phyloP scores from a whole-genome alignment of 2,329 filamentous ascomycete genomes.

The Cercospora janseana region DNA sequence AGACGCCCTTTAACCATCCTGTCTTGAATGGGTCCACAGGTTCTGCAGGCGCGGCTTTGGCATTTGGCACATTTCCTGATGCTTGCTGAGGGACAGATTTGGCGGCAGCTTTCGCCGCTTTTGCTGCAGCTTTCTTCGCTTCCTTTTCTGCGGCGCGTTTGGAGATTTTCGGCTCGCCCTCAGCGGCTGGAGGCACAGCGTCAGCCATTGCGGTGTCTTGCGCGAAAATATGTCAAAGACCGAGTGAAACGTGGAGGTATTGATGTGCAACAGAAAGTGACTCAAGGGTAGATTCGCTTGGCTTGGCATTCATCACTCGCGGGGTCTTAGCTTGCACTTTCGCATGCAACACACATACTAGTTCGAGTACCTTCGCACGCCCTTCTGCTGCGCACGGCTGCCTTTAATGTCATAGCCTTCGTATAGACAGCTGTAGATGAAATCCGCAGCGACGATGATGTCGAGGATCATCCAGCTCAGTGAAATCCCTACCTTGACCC shows the following conservation, averaged over 20 bases:
- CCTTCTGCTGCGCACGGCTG: conserved; percentile 3
- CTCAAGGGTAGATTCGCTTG: conserved; percentile 3
- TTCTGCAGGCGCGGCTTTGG: conserved; percentile 35
- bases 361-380: neutral
- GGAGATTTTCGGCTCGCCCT: conserved; percentile 40
- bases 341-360: neutral
- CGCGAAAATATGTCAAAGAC: neutral
- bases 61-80: conserved; percentile 18
- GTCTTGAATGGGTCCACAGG: conserved; percentile 50
- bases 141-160: conserved; percentile 52
- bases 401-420: conserved; percentile 5
- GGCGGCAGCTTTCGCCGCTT: conserved; percentile 44
- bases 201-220: conserved; percentile 32
- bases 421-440: no score
- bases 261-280: conserved; percentile 8
- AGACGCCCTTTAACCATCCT: conserved; percentile 52
- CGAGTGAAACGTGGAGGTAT: no score
- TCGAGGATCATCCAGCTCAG: conserved; percentile 42
- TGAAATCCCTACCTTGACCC: conserved; percentile 61
- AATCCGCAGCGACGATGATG: no score
- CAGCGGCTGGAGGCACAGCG: conserved; percentile 20
- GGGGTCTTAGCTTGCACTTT: conserved; percentile 2
- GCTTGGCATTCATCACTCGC: conserved; percentile 6
- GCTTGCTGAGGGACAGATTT: conserved; percentile 36
- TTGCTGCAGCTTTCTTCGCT: conserved; percentile 51